Evolutionary conservation across 129 eudicot genomes (phyloP), one percentile per base, ranked within the genome.

Genomic region (Mikania micrantha): DNA sequence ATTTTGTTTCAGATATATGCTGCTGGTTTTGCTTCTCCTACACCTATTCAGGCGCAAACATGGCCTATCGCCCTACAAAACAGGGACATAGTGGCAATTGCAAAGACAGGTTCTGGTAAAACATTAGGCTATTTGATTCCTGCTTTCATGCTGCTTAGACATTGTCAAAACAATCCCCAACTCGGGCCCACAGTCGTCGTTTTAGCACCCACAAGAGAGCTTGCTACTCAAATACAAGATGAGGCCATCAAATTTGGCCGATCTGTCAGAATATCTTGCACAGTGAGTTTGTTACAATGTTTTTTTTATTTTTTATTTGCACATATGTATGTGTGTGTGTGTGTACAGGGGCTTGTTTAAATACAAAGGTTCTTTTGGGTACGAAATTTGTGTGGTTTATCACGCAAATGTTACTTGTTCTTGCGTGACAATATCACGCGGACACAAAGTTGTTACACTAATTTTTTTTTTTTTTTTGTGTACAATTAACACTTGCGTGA

Each of bases 71-170:
- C 98, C n/a, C 59, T 86, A 34, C 98, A 85, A 69, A 80, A 79
- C 49, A 82, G 78, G 75, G 98, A 92, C 74, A 92, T 92, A 67
- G 98, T 92, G 69, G 98, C 98, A 48, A 89, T 92, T 76, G 98
- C 98, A 32, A 92, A 92, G 81, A 92, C 98, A 7, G 98, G 98
- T 36, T 92, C 98, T 36, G 98, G 98, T 70, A 92, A 92, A 86
- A 92, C 98, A 60, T 72, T 92, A 79, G 98, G 98, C 9, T 92
- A 92, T 78, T 71, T 92, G 76, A 86, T 88, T 7, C 98, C 98
- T 6, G 95, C 96, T 48, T 92, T 92, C 72, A 80, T 92, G 82
- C 95, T 82, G 54, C 91, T 92, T 28, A 84, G 85, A 67, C 82
- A 74, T 47, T 77, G 79, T 25, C 85, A 70, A n/a, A 80, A 88